These are phyloP conservation scores for Orbilia javanica DNA, from an alignment of 2,329 filamentous ascomycete species.

Conservation along the genomic window DNA sequence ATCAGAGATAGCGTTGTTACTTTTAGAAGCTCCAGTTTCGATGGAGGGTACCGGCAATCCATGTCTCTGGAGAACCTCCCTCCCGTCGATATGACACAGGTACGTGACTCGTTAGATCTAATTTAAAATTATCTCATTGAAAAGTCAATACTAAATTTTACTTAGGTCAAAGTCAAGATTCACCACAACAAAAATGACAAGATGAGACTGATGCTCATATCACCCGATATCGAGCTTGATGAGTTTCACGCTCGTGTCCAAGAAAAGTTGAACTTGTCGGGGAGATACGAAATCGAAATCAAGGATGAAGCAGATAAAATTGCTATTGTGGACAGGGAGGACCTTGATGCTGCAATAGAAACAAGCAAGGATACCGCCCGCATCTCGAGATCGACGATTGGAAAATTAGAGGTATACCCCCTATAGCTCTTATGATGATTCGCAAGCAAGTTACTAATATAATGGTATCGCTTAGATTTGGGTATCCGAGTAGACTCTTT, in stretches of 20 bases:
- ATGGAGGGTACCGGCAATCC: conserved; percentile 60
- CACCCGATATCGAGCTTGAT: conserved; percentile 77
- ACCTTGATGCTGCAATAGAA: conserved; percentile 87
- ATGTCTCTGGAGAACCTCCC: conserved; percentile 60
- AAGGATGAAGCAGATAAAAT: conserved; percentile 93
- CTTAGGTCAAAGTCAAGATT: conserved; percentile 88
- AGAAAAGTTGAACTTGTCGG: conserved; percentile 84
- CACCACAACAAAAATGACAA: conserved; percentile 79
- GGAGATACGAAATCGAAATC: conserved; percentile 88
- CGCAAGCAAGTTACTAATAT: not conserved
- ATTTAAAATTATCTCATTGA: not conserved
- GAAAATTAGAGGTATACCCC: conserved; percentile 88
- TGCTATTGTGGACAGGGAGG: conserved; percentile 95
- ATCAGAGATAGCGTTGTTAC: conserved; percentile 46
- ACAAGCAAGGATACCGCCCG: conserved; percentile 76
- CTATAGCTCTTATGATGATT: not conserved
- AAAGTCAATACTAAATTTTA: not conserved
- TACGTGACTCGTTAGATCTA: conserved; percentile 7
- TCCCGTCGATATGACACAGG: conserved; percentile 44
- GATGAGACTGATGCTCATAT: conserved; percentile 91
- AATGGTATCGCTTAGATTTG: conserved; percentile 32
- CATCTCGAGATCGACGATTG: conserved; percentile 82
- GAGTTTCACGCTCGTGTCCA: conserved; percentile 83
- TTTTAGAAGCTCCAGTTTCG: conserved; percentile 65
- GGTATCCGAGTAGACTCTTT: conserved; percentile 30